Percentiles rank a stretch among this genome's conserved stretches.
Conservation (phyloP, 208 protist genomes). For the Leishmania tarentolae region DNA sequence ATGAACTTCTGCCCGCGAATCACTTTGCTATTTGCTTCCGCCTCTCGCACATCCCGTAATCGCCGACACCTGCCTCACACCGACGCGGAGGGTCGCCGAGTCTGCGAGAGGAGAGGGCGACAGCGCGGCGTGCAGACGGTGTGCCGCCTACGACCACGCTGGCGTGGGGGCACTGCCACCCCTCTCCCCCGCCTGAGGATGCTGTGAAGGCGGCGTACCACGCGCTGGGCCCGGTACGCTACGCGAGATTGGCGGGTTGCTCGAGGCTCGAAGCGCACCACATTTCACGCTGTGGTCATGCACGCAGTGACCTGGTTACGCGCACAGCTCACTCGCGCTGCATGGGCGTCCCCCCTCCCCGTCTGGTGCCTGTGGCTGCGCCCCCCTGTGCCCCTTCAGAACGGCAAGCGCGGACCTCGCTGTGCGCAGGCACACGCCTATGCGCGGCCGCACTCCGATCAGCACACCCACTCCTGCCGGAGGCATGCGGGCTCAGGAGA, state of each 20-base stretch:
- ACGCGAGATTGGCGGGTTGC: background rate
- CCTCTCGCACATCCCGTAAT: background rate
- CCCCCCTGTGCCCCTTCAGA: background rate
- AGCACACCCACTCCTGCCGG: background rate
- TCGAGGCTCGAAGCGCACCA: background rate
- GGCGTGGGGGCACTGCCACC: background rate
- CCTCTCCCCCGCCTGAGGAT: background rate
- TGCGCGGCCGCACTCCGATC: background rate
- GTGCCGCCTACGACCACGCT: background rate
- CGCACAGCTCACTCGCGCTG: background rate
- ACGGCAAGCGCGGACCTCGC: background rate
- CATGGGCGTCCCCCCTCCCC: no score
- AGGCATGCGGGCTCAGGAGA: background rate
- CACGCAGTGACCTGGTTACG: background rate
- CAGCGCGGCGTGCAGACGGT: background rate
- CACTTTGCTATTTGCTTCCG: background rate
- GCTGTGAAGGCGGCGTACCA: background rate
- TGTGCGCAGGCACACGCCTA: background rate
- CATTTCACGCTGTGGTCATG: background rate
- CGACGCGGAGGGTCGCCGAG: background rate
- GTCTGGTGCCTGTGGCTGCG: background rate
- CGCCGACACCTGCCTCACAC: background rate
- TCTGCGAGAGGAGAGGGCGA: background rate
- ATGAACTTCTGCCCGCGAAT: no score
- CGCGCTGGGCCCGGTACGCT: background rate